Evolutionary conservation across 192 early-diverging fungal genomes (phyloP).

Genomic region (Oehlia diaphana): DNA sequence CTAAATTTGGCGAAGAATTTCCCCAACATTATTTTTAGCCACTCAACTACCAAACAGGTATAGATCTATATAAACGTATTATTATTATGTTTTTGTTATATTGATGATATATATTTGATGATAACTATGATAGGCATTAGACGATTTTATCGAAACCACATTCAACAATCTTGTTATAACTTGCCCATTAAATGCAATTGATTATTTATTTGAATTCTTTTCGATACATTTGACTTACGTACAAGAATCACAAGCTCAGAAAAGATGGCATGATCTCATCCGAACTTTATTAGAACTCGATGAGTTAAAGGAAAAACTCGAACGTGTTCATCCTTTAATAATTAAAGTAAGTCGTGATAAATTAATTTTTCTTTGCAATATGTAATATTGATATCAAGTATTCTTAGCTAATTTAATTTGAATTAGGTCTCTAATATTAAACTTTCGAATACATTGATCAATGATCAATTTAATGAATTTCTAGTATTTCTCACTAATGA

Average conservation of each 20-base stretch:
- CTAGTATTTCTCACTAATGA: neutral
- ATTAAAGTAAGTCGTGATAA: neutral
- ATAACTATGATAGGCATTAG: neutral
- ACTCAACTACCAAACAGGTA: neutral
- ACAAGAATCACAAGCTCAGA: neutral
- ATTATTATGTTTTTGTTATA: neutral
- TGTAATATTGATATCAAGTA: neutral
- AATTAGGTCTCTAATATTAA: neutral
- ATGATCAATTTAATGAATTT: constrained; percentile 1
- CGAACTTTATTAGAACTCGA: neutral
- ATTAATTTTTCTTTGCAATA: neutral
- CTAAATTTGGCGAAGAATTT: constrained; percentile 1
- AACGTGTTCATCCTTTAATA: neutral
- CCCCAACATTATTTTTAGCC: neutral
- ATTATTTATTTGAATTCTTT: constrained; percentile 11
- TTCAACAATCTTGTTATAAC: neutral
- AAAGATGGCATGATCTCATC: neutral
- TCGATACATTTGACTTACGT: neutral
- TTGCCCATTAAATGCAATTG: neutral
- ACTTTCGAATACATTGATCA: neutral
- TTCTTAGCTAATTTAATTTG: neutral
- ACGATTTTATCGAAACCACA: neutral
- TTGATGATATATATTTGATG: neutral
- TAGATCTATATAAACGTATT: neutral
- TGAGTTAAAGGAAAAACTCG: neutral